phyloP scores from a whole-genome alignment of 106 monocot genomes.

The Platanthera zijinensis region DNA sequence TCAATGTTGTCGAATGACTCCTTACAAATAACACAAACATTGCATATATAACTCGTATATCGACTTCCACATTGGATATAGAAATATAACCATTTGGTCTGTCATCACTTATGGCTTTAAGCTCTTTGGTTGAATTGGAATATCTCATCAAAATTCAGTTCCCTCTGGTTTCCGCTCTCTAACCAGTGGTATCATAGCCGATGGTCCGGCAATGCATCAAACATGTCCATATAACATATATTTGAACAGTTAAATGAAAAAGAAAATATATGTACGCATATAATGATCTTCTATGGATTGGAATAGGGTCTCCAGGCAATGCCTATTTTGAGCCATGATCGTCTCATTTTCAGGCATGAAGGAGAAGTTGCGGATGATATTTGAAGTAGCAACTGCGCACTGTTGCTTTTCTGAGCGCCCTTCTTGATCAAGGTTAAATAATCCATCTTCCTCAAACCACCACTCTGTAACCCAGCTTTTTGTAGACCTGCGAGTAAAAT shows the following conservation, averaged over 20 bases:
- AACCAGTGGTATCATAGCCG: too few relatives aligned
- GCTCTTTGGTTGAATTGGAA: too few relatives aligned
- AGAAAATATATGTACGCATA: slow-evolving; percentile 33
- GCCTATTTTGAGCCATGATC: slow-evolving; percentile 97
- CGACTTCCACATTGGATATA: too few relatives aligned
- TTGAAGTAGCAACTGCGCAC: slow-evolving; percentile 91
- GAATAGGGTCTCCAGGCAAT: slow-evolving; percentile 91
- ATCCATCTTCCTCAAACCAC: slow-evolving; percentile 91
- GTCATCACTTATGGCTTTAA: too few relatives aligned
- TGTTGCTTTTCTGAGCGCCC: slow-evolving; percentile 80
- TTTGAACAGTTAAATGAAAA: background rate
- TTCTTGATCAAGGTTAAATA: slow-evolving; percentile 90
- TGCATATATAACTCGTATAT: background rate
- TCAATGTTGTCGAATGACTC: background rate
- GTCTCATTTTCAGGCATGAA: slow-evolving; percentile 99
- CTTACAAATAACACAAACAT: background rate
- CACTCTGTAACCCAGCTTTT: slow-evolving; percentile 42
- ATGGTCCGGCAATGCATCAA: too few relatives aligned
- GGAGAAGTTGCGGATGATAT: slow-evolving; percentile 93
- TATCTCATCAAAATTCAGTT: too few relatives aligned
- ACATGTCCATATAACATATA: background rate
- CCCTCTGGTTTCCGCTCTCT: too few relatives aligned
- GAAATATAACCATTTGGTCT: too few relatives aligned
- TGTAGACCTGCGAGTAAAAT: slow-evolving; percentile 16
- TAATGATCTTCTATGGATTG: slow-evolving; percentile 89